phyloP scores from a whole-genome alignment of 2,329 filamentous ascomycete species.

The Fragosphaeria purpurea region DNA sequence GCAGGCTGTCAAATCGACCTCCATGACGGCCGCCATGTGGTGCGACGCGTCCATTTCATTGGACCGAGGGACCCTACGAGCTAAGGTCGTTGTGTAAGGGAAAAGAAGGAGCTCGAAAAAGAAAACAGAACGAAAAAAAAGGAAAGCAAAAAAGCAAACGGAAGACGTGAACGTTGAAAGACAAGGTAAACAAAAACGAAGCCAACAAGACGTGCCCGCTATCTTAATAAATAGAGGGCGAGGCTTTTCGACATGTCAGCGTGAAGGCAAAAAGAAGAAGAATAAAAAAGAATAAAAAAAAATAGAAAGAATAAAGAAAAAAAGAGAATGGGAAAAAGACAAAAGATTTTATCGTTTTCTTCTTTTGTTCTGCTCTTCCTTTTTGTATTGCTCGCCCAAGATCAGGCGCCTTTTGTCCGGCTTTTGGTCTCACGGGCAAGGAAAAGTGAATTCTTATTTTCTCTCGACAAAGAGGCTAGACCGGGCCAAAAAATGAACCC shows the following conservation, averaged over 20 bases:
- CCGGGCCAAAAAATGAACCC: not conserved
- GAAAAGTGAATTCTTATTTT: not conserved
- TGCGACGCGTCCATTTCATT: slow-evolving; percentile 25
- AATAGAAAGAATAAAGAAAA: too few species aligned
- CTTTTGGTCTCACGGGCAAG: not conserved
- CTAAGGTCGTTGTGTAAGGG: not conserved
- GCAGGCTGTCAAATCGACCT: slow-evolving; percentile 40
- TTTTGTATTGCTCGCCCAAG: too few species aligned
- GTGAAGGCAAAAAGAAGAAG: not conserved
- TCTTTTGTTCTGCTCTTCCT: too few species aligned
- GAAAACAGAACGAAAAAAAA: not conserved
- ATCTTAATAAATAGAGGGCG: too few species aligned
- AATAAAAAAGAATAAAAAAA: too few species aligned
- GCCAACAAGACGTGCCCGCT: too few species aligned
- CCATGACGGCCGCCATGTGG: slow-evolving; percentile 31
- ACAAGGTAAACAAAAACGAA: not conserved
- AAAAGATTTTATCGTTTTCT: too few species aligned
- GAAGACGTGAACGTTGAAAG: not conserved
- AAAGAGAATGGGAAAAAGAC: too few species aligned
- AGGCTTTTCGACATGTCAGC: too few species aligned
- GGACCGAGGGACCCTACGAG: not conserved
- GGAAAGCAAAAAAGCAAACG: not conserved
- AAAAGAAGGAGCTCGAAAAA: not conserved
- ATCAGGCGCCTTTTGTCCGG: too few species aligned
- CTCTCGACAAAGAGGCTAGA: slow-evolving; percentile 6